A percentile compares a stretch with the other conserved stretches of the same genome.
phyloP scores from a whole-genome alignment of 306 rosid genomes.

The Boehmeria nivea region DNA sequence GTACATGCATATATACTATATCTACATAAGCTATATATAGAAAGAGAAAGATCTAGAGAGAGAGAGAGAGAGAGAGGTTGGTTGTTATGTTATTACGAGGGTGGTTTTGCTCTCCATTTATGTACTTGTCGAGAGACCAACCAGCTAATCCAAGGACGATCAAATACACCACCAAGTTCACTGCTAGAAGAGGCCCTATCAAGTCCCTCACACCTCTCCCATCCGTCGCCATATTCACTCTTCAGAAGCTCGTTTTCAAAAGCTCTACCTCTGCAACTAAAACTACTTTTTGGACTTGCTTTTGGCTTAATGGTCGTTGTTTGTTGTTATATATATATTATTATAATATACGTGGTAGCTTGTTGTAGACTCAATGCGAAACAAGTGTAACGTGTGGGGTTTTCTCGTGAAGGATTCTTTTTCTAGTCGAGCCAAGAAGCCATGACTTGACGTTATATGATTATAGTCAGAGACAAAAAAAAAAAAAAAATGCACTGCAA shows the following conservation, averaged over 20 bases:
- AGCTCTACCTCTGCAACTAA: too few species aligned
- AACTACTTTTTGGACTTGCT: neutral
- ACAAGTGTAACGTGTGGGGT: slow-evolving; percentile 12
- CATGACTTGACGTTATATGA: neutral
- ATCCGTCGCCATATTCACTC: slow-evolving; percentile 21
- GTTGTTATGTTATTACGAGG: slow-evolving; percentile 36
- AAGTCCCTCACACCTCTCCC: slow-evolving; percentile 28
- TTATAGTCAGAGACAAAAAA: neutral
- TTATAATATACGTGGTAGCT: slow-evolving; percentile 14
- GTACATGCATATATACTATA: neutral
- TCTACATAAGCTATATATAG: neutral
- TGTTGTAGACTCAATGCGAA: neutral
- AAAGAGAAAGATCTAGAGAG: neutral
- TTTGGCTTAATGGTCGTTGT: neutral
- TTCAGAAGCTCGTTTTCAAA: too few species aligned
- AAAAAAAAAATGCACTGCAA: too few species aligned
- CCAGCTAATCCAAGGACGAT: slow-evolving; percentile 37
- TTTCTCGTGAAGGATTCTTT: neutral
- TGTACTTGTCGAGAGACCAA: slow-evolving; percentile 43
- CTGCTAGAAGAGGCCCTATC: slow-evolving; percentile 32
- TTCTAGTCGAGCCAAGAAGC: neutral
- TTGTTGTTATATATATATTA: too few species aligned
- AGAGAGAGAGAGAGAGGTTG: neutral
- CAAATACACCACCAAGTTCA: slow-evolving; percentile 27
- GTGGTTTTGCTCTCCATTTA: slow-evolving; percentile 35